A percentile compares a stretch with the other conserved stretches of the same genome.
These are phyloP conservation scores for Pleurotus platypus DNA, from an alignment of 768 basidiomycete species.

Conservation along the genomic window DNA sequence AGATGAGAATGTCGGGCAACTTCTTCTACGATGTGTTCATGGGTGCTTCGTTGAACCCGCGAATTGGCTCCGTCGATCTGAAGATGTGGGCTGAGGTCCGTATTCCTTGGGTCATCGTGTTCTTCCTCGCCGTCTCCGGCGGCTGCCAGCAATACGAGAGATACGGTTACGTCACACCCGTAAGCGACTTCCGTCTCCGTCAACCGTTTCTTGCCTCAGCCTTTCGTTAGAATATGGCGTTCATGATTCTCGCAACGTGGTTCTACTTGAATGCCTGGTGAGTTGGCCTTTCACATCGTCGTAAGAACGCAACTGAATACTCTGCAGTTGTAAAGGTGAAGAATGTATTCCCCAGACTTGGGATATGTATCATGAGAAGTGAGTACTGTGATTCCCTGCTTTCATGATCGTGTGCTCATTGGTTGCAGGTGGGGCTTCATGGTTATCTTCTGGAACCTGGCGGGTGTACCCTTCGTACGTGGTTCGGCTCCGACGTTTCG, in stretches of 20 bases:
- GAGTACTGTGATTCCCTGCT: conserved; percentile 16
- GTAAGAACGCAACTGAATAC: conserved; percentile 1
- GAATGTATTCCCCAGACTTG: conserved; percentile 96
- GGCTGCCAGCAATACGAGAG: conserved; percentile 94
- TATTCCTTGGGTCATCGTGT: conserved; percentile 95
- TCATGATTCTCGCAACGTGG: conserved; percentile 94
- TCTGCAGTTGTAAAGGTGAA: conserved; percentile 77
- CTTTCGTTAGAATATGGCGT: conserved; percentile 78
- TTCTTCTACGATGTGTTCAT: conserved; percentile 95
- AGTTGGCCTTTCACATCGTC: conserved; percentile 11
- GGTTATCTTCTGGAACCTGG: conserved; percentile 97
- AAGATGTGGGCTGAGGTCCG: conserved; percentile 99
- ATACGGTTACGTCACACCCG: conserved; percentile 88
- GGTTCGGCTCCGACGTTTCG: not conserved
- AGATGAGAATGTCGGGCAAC: conserved; percentile 93
- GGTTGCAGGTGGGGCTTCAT: conserved; percentile 81
- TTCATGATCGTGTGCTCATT: conserved; percentile 6
- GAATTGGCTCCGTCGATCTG: conserved; percentile 86
- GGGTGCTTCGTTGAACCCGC: conserved; percentile 93
- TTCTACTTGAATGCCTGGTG: conserved; percentile 97
- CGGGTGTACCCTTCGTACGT: conserved; percentile 86
- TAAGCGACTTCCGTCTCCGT: conserved; percentile 31
- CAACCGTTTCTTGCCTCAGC: not conserved
- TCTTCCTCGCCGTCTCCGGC: conserved; percentile 89
- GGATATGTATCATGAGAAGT: conserved; percentile 99